Conservation (phyloP, 129 eudicot species). For the Sambucus nigra region DNA sequence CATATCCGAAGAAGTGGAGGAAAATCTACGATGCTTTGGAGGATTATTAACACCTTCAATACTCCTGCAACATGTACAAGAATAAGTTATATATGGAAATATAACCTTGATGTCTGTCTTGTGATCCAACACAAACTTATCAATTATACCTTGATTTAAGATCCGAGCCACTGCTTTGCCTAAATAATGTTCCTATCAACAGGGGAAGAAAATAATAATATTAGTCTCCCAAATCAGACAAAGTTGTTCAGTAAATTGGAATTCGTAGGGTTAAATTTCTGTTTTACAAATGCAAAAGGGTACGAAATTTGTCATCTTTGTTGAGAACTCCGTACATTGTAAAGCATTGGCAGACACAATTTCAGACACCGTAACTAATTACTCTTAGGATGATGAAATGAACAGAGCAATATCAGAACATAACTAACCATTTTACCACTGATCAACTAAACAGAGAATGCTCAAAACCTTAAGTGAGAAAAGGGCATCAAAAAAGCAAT, state of each 20-base stretch:
- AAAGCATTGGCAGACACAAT: no score
- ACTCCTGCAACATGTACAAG: slow-evolving; percentile 25
- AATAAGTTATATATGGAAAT: background rate
- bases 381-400: no score
- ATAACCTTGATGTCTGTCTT: background rate
- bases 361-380: no score
- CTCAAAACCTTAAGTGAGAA: background rate
- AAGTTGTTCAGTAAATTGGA: slow-evolving; percentile 16
- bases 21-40: slow-evolving; percentile 41
- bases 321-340: no score
- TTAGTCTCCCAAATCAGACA: background rate
- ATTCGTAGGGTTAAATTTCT: background rate
- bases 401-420: background rate
- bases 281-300: background rate
- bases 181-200: slow-evolving; percentile 35
- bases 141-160: slow-evolving; percentile 39
- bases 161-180: slow-evolving; percentile 40
- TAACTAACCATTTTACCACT: background rate
- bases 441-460: background rate
- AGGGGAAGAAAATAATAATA: background rate
- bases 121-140: slow-evolving; percentile 4
- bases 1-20: slow-evolving; percentile 50
- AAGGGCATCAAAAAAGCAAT: background rate
- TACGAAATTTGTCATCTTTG: background rate
- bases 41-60: slow-evolving; percentile 30